Percentiles rank a stretch among this genome's conserved stretches.
These are phyloP conservation scores for Cladosporium velox DNA, from an alignment of 2,329 filamentous ascomycete genomes.

Conservation along the genomic window DNA sequence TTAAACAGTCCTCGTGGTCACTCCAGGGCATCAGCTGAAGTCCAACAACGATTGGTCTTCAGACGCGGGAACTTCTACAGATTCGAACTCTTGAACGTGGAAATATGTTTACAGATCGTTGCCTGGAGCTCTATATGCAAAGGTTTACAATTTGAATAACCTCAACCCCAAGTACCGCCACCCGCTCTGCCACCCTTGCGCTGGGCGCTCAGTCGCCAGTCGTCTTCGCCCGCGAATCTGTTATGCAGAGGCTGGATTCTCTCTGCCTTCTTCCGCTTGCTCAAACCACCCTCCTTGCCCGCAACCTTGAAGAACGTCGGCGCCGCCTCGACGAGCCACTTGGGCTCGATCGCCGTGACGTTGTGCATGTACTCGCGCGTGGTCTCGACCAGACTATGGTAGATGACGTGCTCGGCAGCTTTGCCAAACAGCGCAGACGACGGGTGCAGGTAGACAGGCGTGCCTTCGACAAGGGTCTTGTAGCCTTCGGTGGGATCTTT, in stretches of 20 bases:
- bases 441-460: constrained; percentile 92
- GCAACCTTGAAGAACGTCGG: constrained; percentile 99
- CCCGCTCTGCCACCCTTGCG: constrained; percentile 80
- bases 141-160: neutral
- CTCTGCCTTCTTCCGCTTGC: constrained; percentile 90
- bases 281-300: constrained; percentile 73
- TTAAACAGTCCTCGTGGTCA: neutral
- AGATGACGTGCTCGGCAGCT: constrained; percentile 94
- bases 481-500: constrained; percentile 97
- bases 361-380: constrained; percentile 98
- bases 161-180: constrained; percentile 88
- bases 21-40: neutral
- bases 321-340: constrained; percentile 91
- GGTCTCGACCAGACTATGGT: constrained; percentile 85
- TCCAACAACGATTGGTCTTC: neutral
- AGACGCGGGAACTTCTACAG: neutral
- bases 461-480: constrained; percentile 94
- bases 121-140: neutral
- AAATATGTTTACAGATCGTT: neutral
- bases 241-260: constrained; percentile 94
- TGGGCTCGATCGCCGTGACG: constrained; percentile 90
- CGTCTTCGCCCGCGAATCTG: constrained; percentile 86
- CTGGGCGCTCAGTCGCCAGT: constrained; percentile 92
- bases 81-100: neutral
- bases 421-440: constrained; percentile 91